Base-by-base conservation (phyloP, 2,329 filamentous ascomycete genomes). In the Neonectria coccinea region DNA sequence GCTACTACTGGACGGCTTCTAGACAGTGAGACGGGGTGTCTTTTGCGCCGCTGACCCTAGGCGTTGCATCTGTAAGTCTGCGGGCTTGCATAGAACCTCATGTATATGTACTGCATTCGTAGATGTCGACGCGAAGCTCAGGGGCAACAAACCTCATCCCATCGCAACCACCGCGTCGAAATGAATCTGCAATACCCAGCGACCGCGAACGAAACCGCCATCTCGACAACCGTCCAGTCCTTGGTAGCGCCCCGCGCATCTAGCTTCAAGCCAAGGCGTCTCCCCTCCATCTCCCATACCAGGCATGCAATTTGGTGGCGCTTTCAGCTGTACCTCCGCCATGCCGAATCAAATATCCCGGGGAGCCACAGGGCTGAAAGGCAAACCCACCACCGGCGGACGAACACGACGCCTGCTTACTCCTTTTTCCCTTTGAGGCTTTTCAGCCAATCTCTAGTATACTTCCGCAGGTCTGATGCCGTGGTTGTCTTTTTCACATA, bases 221-320 rank as follows among this genome's bases (percentile, higher is more conserved):
- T 25, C 25, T 25, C 25, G 25, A 25, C 48, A 20, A 11, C 29
- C 27, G 18, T 18, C 29, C 27, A 31, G n/a, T 48, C 18, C 22
- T 25, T 14, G 12, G 44, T 27, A 29, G 45, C 59, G 45, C 33
- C 20, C 16, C 36, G 14, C 9, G 29, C 29, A 29, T 29, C 7
- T 44, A 54, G 29, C 22, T 22, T 41, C 29, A 51, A 42, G 58
- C 58, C 48, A 33, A 27, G 36, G 25, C 53, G n/a, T 41, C 10
- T 25, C n/a, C 16, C 20, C 41, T 31, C 52, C 52, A 41, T 44
- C 42, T 18, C 29, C n/a, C 22, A 14, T n/a, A 41, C 47, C 52
- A 56, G 12, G 27, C 58, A 20, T 20, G 55, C 44, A 73, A 73
- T 69, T 73, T 71, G 58, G 71, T 73, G 71, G 71, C 71, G 69